Percentiles rank a stretch among this genome's conserved stretches.
Evolutionary conservation across 352 stramenopile species (phyloP).

Genomic region (Phytopythium mirpurense): DNA sequence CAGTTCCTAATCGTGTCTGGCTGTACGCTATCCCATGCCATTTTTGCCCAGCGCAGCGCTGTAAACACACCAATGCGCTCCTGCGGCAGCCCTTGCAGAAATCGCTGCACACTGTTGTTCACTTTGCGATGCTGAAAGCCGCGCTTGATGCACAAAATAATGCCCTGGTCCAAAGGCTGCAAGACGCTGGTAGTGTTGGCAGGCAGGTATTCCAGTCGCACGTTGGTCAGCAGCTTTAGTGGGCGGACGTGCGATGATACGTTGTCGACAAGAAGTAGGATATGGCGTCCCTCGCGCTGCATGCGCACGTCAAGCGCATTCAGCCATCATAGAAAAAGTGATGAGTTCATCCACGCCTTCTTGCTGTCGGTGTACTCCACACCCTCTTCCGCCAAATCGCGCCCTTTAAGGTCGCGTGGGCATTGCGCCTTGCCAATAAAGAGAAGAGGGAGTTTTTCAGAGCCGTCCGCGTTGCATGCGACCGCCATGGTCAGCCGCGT

Average conservation of each 20-base stretch:
- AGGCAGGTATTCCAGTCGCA: slow-evolving; percentile 21
- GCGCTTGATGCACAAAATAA: slow-evolving; percentile 7
- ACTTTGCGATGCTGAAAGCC: neutral
- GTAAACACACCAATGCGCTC: neutral
- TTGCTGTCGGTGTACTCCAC: slow-evolving; percentile 22
- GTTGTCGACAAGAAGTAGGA: slow-evolving; percentile 25
- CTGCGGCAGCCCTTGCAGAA: neutral
- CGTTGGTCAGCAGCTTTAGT: slow-evolving; percentile 12
- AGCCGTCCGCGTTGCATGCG: slow-evolving; percentile 28
- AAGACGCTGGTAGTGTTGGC: slow-evolving; percentile 9
- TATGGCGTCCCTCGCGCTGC: slow-evolving; percentile 12
- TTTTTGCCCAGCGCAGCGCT: neutral
- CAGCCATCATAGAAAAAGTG: slow-evolving; percentile 31
- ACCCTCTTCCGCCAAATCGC: slow-evolving; percentile 4
- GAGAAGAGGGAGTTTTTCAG: slow-evolving; percentile 23
- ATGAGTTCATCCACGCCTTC: slow-evolving; percentile 26
- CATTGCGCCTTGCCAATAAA: slow-evolving; percentile 29
- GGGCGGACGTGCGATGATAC: slow-evolving; percentile 17
- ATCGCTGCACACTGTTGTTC: neutral
- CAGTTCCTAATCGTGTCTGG: neutral
- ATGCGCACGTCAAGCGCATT: slow-evolving; percentile 18
- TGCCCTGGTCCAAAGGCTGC: slow-evolving; percentile 19
- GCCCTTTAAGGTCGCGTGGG: slow-evolving; percentile 19
- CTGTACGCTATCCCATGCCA: neutral
- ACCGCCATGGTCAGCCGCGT: neutral